A percentile compares a stretch with the other conserved stretches of the same genome.
phyloP scores from a whole-genome alignment of 2,329 filamentous ascomycete species.

The Colletotrichum tanaceti region DNA sequence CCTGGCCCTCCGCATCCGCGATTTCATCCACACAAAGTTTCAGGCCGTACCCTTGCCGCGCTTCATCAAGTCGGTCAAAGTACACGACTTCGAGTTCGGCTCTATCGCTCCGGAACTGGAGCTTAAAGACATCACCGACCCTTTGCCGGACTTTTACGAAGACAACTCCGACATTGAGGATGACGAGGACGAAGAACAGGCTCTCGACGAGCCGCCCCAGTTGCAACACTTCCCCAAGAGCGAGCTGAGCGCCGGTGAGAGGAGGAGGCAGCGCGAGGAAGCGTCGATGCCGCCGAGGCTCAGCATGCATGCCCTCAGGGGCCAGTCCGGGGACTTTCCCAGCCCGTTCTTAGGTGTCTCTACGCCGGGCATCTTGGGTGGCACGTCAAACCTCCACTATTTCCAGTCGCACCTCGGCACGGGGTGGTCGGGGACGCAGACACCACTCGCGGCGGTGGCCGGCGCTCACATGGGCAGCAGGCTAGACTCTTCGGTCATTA shows the following conservation, averaged over 20 bases:
- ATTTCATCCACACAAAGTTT: conserved; percentile 96
- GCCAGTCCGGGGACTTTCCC: conserved; percentile 56
- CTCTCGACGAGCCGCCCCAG: conserved; percentile 48
- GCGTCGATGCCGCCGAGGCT: conserved; percentile 52
- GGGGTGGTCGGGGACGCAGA: conserved; percentile 79
- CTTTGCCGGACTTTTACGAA: conserved; percentile 96
- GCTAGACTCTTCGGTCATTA: conserved; percentile 33
- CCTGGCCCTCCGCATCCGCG: conserved; percentile 86
- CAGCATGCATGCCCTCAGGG: conserved; percentile 49
- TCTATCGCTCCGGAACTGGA: conserved; percentile 84
- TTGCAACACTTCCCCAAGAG: conserved; percentile 38
- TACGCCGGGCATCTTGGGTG: conserved; percentile 75
- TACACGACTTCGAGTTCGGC: conserved; percentile 95
- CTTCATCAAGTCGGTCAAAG: conserved; percentile 96
- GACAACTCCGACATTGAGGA: conserved; percentile 71
- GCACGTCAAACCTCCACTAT: conserved; percentile 82
- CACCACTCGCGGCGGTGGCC: conserved; percentile 82
- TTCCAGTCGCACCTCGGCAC: conserved; percentile 82
- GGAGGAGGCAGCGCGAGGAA: conserved; percentile 39
- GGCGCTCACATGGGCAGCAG: conserved; percentile 64
- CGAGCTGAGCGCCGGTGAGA: conserved; percentile 41
- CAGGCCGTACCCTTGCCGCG: conserved; percentile 90
- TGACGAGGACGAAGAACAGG: conserved; percentile 56
- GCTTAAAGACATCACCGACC: conserved; percentile 97
- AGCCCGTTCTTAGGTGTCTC: conserved; percentile 69